Conservation (phyloP, 208 protist genomes). For the Endotrypanum monterogeii region DNA sequence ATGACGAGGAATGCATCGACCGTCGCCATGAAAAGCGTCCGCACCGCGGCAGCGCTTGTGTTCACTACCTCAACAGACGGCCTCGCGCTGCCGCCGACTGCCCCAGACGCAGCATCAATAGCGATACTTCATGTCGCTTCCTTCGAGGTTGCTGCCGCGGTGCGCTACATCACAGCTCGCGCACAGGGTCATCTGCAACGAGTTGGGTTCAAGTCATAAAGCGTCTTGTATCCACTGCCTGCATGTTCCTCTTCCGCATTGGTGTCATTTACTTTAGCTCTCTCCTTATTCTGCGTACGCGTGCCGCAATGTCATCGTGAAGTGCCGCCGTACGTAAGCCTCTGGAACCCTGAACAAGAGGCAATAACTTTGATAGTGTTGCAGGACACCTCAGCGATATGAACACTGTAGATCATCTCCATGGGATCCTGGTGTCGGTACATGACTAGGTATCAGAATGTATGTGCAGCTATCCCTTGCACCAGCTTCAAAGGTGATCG, state of each 20-base stretch:
- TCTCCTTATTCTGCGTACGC: slow-evolving; percentile 5
- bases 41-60: background rate
- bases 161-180: background rate
- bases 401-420: too few relatives aligned
- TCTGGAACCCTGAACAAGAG: background rate
- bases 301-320: slow-evolving; percentile 1
- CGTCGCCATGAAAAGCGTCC: background rate
- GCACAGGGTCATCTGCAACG: background rate
- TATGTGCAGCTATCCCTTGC: background rate
- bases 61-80: too few relatives aligned
- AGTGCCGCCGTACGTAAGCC: background rate
- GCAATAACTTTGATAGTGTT: background rate
- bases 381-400: background rate
- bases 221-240: slow-evolving; percentile 9
- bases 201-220: slow-evolving; percentile 2
- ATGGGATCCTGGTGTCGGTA: background rate
- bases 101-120: background rate
- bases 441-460: background rate
- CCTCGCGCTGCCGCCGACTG: slow-evolving; percentile 11
- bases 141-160: background rate
- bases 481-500: too few relatives aligned
- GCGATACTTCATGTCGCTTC: background rate
- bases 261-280: slow-evolving; percentile 14
- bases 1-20: slow-evolving; percentile 18
- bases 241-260: slow-evolving; percentile 9